Evolutionary conservation across 2,329 filamentous ascomycete species (phyloP), one percentile per base, ranked within the genome.

Genomic region (Incumbomyces lentus): DNA sequence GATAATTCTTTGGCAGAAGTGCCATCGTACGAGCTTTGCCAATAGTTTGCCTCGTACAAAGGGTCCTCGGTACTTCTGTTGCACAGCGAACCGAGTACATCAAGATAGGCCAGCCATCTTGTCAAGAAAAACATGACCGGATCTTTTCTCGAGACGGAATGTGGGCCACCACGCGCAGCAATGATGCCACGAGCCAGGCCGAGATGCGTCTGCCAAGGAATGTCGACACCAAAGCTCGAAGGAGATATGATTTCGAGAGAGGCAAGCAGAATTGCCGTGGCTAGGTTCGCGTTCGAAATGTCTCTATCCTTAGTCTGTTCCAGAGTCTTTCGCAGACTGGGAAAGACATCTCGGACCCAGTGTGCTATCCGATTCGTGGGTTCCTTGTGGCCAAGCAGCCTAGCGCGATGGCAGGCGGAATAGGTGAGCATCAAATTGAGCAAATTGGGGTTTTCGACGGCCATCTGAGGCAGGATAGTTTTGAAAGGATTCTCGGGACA

Each of bases 181-280:
- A 90, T 88, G 55, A 93, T 78, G 56, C 83, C 76, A 2, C 86
- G 78, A 1, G 86, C 86, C 44, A 87, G 76, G 47, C 78, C 78
- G 1, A 93, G 73, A 62, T 93, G 86, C 43, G 75, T 77, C 59
- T 88, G 84, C 86, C 86, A 93, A 1, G 84, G 75, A 44, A 90
- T 84, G 1, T 78, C 73, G n/a, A 86, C 81, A 45, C 84, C 85
- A 59, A 92, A 90, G 0, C 84, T 83, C 47, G 81, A 82, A 0
- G 86, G 86, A 0, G 83, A 87, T 41, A 92, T 81, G 47, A 92
- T 90, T 59, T 92, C 85, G 16, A 92, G 70, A 1, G 85, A 89
- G 1, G 85, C 78, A 38, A 93, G 74, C 83, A 92, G 88, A 52
- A 93, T 88, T 6, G 86, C 83, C 0, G 85, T 86, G 0, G 86